phyloP scores from a whole-genome alignment of 2,329 filamentous ascomycete genomes.

The Fusarium nygamai region DNA sequence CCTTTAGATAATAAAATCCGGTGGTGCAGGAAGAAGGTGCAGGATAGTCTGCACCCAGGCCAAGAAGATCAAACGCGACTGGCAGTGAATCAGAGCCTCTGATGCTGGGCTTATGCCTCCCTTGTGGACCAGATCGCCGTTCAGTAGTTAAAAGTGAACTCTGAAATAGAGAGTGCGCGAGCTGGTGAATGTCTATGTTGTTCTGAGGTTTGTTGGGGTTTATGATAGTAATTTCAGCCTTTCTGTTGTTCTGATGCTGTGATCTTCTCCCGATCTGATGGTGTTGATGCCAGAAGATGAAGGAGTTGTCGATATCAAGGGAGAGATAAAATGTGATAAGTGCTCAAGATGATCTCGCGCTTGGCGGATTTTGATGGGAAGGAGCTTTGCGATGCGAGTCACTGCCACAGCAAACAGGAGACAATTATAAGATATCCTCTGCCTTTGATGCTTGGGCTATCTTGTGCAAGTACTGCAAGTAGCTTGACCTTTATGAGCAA shows the following conservation, averaged over 20 bases:
- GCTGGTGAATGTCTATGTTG: neutral
- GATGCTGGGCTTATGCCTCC: neutral
- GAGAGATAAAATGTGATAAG: neutral
- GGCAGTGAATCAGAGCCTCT: neutral
- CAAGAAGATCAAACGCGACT: neutral
- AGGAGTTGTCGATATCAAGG: neutral
- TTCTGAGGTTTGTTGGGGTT: neutral
- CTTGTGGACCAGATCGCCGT: neutral
- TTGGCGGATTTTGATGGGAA: neutral
- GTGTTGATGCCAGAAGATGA: neutral
- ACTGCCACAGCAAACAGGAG: neutral
- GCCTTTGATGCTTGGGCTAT: neutral
- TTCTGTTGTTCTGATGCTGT: neutral
- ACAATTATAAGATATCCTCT: neutral
- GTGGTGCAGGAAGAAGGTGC: neutral
- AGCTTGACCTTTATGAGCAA: neutral
- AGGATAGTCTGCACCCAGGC: neutral
- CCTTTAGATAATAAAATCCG: neutral
- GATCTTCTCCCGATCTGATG: neutral
- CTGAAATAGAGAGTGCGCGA: neutral
- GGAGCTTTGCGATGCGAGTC: neutral
- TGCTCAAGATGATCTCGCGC: neutral
- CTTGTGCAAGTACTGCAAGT: neutral
- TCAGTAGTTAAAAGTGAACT: neutral
- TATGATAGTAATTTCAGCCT: neutral